Evolutionary conservation across 2,329 filamentous ascomycete species (phyloP).

Genomic region (Calonectria leucothoes): DNA sequence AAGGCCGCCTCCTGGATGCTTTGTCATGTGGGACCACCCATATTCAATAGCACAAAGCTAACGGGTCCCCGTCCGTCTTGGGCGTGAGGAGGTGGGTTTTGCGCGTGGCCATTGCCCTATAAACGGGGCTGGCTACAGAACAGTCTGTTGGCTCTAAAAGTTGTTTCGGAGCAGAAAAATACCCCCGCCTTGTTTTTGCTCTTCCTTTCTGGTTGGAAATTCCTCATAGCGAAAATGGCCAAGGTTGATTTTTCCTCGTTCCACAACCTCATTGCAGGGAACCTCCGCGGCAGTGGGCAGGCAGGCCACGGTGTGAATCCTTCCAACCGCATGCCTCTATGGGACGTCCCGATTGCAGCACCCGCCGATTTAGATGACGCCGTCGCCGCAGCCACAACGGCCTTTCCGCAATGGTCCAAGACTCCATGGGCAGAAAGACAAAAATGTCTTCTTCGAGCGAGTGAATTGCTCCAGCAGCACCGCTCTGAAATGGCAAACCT

Average conservation of each 20-base stretch:
- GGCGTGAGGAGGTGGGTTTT: neutral
- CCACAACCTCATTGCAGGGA: neutral
- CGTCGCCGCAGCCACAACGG: neutral
- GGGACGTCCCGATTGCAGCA: neutral
- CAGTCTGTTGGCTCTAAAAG: neutral
- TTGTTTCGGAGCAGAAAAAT: neutral
- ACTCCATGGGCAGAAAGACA: neutral
- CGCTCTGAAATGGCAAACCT: neutral
- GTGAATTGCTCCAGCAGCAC: neutral
- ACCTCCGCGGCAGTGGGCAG: neutral
- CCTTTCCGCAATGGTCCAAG: neutral
- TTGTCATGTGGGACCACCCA: slow-evolving; percentile 2
- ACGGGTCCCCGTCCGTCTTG: neutral
- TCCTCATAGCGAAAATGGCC: neutral
- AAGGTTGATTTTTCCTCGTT: neutral
- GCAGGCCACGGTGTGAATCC: neutral
- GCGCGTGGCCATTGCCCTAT: neutral
- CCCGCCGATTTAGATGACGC: neutral
- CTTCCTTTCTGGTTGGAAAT: neutral
- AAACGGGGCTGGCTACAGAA: neutral
- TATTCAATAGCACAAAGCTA: neutral
- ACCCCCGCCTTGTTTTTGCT: neutral
- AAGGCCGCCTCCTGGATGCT: neutral
- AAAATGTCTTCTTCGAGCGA: neutral
- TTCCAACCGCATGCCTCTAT: neutral